Conservation (phyloP, 371 early-diverging fungal species). For the Haplosporangium sp. region DNA sequence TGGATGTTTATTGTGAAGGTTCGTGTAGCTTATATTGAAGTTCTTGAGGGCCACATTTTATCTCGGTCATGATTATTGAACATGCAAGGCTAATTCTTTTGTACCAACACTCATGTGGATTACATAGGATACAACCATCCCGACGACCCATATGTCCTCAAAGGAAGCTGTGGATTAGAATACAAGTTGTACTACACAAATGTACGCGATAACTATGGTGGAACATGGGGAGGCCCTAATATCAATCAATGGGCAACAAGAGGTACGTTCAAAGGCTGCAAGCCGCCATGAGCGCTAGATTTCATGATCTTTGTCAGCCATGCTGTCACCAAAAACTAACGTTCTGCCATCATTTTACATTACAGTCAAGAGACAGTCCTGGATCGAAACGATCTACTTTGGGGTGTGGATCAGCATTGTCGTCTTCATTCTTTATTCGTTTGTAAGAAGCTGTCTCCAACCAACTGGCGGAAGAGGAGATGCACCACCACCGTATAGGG, state of each 20-base stretch:
- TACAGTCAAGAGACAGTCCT: slow-evolving; percentile 28
- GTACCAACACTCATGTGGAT: not conserved
- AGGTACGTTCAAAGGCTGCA: slow-evolving; percentile 7
- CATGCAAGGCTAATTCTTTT: not conserved
- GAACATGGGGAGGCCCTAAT: slow-evolving; percentile 1
- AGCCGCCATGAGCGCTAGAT: no score
- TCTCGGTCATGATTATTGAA: not conserved
- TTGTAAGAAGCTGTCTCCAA: slow-evolving; percentile 27
- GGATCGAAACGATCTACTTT: slow-evolving; percentile 16
- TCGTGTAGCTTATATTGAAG: no score
- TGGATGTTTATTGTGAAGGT: slow-evolving; percentile 65
- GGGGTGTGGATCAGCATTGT: slow-evolving; percentile 24
- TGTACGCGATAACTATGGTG: slow-evolving; percentile 8
- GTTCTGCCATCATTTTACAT: not conserved
- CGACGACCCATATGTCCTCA: slow-evolving; percentile 65
- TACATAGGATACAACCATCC: slow-evolving; percentile 57
- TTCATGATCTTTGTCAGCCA: not conserved
- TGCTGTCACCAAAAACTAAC: not conserved
- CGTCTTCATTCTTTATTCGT: slow-evolving; percentile 18
- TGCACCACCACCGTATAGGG: slow-evolving; percentile 49
- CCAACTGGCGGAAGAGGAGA: slow-evolving; percentile 7
- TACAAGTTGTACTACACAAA: slow-evolving; percentile 60
- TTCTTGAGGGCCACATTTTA: not conserved
- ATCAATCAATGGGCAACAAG: slow-evolving; percentile 13
- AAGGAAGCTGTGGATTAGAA: slow-evolving; percentile 68